Evolutionary conservation across 1,284 basidiomycete species (phyloP).

Genomic region (Irpex sp.): DNA sequence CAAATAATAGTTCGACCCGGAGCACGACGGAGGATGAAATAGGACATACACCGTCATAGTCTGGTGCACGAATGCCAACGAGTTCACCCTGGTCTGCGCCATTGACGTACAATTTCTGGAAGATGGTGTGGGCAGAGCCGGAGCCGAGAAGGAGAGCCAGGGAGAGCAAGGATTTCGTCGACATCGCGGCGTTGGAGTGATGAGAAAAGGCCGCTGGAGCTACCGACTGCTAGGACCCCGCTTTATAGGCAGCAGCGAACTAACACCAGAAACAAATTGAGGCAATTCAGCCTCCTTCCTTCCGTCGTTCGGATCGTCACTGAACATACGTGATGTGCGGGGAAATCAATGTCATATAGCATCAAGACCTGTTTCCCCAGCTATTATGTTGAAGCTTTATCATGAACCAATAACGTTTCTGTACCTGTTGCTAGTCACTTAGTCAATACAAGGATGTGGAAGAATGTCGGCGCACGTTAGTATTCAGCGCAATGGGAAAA

Average conservation of each 20-base stretch:
- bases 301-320: too few relatives aligned
- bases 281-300: too few relatives aligned
- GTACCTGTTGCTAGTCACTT: neutral
- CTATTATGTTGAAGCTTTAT: too few relatives aligned
- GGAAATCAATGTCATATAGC: too few relatives aligned
- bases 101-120: slow-evolving; percentile 10
- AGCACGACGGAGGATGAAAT: neutral
- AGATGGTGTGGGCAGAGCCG: slow-evolving; percentile 7
- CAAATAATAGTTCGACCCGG: neutral
- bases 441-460: neutral
- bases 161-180: slow-evolving; percentile 1
- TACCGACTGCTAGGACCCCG: neutral
- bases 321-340: too few relatives aligned
- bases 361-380: too few relatives aligned
- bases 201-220: neutral
- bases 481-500: neutral
- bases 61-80: slow-evolving; percentile 5
- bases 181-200: neutral
- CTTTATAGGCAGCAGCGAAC: too few relatives aligned
- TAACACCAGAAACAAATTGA: too few relatives aligned
- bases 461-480: neutral
- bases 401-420: too few relatives aligned
- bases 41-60: slow-evolving; percentile 6
- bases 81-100: slow-evolving; percentile 8
- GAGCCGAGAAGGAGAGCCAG: slow-evolving; percentile 2